A percentile compares a stretch with the other conserved stretches of the same genome.
Evolutionary conservation across 2,329 filamentous ascomycete species (phyloP).

Genomic region (Clarireedia paspali): DNA sequence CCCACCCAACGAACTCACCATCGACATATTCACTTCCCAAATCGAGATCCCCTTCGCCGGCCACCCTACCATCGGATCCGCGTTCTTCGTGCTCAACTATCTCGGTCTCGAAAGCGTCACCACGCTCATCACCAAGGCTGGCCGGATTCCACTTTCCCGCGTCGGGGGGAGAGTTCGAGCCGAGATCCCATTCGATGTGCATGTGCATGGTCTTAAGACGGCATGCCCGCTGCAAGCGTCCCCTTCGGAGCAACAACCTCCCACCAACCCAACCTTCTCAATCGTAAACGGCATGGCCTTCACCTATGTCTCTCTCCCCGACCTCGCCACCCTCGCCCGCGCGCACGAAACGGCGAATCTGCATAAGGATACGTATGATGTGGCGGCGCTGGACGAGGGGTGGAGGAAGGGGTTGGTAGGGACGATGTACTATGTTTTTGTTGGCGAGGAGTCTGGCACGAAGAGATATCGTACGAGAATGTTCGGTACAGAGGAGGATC

Average conservation of each 20-base stretch:
- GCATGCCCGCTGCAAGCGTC: conserved; percentile 28
- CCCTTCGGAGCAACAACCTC: background rate
- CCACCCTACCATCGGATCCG: conserved; percentile 52
- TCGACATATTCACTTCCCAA: conserved; percentile 52
- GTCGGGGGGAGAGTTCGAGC: conserved; percentile 47
- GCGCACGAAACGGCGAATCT: conserved; percentile 24
- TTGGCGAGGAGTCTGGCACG: conserved; percentile 21
- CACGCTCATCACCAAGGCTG: conserved; percentile 46
- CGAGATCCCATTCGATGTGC: conserved; percentile 59
- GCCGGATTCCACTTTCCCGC: conserved; percentile 41
- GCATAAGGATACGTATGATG: conserved; percentile 26
- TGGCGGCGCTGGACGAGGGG: conserved; percentile 19
- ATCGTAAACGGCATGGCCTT: conserved; percentile 72
- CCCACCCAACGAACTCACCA: conserved; percentile 29
- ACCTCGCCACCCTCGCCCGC: conserved; percentile 40
- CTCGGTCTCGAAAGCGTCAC: conserved; percentile 5
- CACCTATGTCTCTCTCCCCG: conserved; percentile 53
- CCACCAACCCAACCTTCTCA: conserved; percentile 38
- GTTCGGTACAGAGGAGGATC: conserved; percentile 45
- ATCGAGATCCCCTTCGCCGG: conserved; percentile 54
- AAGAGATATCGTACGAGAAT: conserved; percentile 49
- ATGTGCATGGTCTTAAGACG: conserved; percentile 40
- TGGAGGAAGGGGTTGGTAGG: conserved; percentile 17
- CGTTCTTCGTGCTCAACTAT: conserved; percentile 36
- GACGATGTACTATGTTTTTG: conserved; percentile 25